These are phyloP conservation scores for Populus hybrid DNA, from an alignment of 441 rosid genomes.

Conservation along the genomic window DNA sequence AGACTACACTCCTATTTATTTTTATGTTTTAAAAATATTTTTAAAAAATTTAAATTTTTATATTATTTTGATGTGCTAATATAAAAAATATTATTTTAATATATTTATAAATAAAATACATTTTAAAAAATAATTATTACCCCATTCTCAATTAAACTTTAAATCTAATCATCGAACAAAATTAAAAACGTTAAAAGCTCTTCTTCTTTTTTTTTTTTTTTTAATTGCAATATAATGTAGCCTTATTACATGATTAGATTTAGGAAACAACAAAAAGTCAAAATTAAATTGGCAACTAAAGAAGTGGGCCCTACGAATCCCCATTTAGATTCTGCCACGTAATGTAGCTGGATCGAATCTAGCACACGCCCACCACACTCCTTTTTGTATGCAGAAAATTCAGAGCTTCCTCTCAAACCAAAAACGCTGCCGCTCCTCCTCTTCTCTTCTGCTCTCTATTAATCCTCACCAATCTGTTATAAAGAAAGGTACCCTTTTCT, in stretches of 20 bases:
- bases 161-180: too few species aligned
- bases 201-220: too few species aligned
- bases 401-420: not conserved
- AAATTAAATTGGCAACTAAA: not conserved
- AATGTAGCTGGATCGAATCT: slow-evolving; percentile 18
- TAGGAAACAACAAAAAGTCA: not conserved
- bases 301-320: not conserved
- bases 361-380: slow-evolving; percentile 47
- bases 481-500: not conserved
- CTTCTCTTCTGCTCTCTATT: not conserved
- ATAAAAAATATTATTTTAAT: too few species aligned
- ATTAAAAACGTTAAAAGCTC: too few species aligned
- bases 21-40: too few species aligned
- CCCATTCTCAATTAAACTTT: too few species aligned
- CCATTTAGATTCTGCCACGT: slow-evolving; percentile 11
- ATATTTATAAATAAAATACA: too few species aligned
- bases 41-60: too few species aligned
- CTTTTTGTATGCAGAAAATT: not conserved
- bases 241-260: not conserved
- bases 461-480: not conserved
- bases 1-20: too few species aligned
- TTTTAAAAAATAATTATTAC: too few species aligned
- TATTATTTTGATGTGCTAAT: too few species aligned
- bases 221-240: too few species aligned
- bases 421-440: not conserved